Evolutionary conservation across 2,329 filamentous ascomycete species (phyloP), one percentile per base, ranked within the genome.

Genomic region (Penicillium expansum): DNA sequence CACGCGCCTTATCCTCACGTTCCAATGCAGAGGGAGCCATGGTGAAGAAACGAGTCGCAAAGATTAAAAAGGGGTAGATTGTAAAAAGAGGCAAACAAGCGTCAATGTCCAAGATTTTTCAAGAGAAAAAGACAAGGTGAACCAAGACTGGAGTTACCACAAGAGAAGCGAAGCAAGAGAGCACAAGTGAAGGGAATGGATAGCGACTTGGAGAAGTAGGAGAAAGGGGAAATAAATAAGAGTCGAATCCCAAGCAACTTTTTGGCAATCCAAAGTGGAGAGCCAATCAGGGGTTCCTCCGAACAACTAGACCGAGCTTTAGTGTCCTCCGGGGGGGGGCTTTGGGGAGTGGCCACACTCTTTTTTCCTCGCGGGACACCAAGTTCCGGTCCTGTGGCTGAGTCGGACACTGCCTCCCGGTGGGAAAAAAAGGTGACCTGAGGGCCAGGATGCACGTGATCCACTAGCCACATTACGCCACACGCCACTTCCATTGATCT

Each of bases 1-100:
- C 92, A 67, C 92, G 91, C 71, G 78, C 74, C 75, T 92, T 88
- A 74, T 96, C 86, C 79, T 96, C 91, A 70, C 81, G 79, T 83
- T 96, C 91, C 74, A 96, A 88, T 59, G 74, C 73, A 62, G 73
- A 67, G 49, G 82, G 79, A 66, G 81, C 76, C 82, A 84, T 84
- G 61, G 64, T 76, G 60, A 63, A 59, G 41, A 51, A 53, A 55
- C 16, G 48, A 52, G 49, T 54, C 44, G 43, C 16, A 48, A 50
- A 47, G 41, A 60, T 57, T 69, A 60, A 59, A 59, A 60, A 62
- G 55, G 60, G 50, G 57, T 57, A 57, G 51, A 52, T 56, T 55
- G 58, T 66, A 63, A 63, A 66, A 59, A 24, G 27, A 32, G 29
- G 29, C 45, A 38, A 55, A 55, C 59, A 60, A 56, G 45, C 27